Evolutionary conservation across 176 grass and related monocot species (phyloP), one percentile per base, ranked within the genome.

Genomic region (Bonia amplexicaulis): DNA sequence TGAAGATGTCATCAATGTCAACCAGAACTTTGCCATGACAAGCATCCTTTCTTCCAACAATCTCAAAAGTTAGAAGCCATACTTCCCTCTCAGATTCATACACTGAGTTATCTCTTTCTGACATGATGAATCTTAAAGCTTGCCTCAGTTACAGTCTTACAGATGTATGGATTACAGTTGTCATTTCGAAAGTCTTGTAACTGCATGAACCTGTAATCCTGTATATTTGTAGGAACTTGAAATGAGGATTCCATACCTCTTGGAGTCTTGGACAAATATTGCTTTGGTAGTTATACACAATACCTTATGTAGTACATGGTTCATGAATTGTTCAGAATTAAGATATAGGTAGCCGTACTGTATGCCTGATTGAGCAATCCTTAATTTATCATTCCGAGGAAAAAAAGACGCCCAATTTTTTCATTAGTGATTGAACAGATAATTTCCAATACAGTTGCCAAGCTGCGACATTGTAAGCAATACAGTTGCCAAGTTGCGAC

Each of bases 1-100:
- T 68, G 12, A 74, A 46, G 70, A 81, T 69, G 52, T 69, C 53
- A 20, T 31, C 16, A 83, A 33, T 62, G 66, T 63, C 42, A 6
- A 74, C 69, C 42, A 74, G 41, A 83, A 83, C 42, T 73, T 73
- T 62, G 3, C 25, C 80, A 45, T 60, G 40, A 47, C 49, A 71
- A 70, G 70, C 31, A 84, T 75, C 58, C 13, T 75, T 84, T 66
- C 47, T 65, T 75, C 70, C 29, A 51, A 48, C 25, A 74, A 35
- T 5, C 12, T 75, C 22, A 75, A 47, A 74, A 75, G 45, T 73
- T 37, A 49, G 45, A 49, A 19, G 6, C 4, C 14, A 52, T 27
- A 52, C 8, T 16, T 42, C 25, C 71, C 42, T 52, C 26, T 47
- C 45, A 53, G n/a, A 74, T 19, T 16, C 3, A 1, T 9, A 74